Evolutionary conservation across 2,329 filamentous ascomycete species (phyloP).

Genomic region (Tolypocladium inflatum): DNA sequence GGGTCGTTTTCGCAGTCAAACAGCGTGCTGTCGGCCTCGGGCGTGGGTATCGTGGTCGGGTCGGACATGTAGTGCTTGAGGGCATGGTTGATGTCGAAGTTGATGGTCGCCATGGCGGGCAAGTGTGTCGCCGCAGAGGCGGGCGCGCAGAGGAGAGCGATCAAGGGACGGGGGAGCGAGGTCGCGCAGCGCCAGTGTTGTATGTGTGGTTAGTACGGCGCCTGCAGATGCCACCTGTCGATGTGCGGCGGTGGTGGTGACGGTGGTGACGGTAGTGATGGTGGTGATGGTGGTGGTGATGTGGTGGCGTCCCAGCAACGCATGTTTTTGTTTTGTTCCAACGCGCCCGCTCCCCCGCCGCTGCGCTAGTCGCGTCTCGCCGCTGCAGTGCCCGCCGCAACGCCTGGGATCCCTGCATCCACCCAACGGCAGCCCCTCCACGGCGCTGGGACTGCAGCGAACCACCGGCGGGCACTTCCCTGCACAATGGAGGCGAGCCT

Average conservation of each 20-base stretch:
- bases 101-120: slow-evolving; percentile 58
- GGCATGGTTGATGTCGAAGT: slow-evolving; percentile 93
- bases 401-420: slow-evolving; percentile 10
- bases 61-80: slow-evolving; percentile 97
- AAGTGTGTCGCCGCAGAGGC: slow-evolving; percentile 10
- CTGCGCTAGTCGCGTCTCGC: slow-evolving; percentile 1
- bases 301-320: slow-evolving; percentile 10
- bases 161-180: neutral
- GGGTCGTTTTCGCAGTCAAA: slow-evolving; percentile 90
- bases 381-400: neutral
- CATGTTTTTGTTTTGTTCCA: slow-evolving; percentile 23
- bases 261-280: slow-evolving; percentile 5
- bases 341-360: slow-evolving; percentile 15
- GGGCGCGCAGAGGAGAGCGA: slow-evolving; percentile 4
- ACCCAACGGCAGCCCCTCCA: slow-evolving; percentile 1
- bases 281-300: neutral
- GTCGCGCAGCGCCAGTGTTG: neutral
- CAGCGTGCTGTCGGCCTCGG: slow-evolving; percentile 74
- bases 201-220: neutral
- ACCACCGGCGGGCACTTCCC: neutral
- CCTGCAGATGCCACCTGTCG: neutral
- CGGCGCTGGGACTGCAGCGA: neutral
- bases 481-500: neutral
- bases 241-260: slow-evolving; percentile 7
- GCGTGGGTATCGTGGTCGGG: slow-evolving; percentile 70